These are phyloP conservation scores for Lactifluus hygrophoroides DNA, from an alignment of 768 basidiomycete genomes.

Conservation along the genomic window DNA sequence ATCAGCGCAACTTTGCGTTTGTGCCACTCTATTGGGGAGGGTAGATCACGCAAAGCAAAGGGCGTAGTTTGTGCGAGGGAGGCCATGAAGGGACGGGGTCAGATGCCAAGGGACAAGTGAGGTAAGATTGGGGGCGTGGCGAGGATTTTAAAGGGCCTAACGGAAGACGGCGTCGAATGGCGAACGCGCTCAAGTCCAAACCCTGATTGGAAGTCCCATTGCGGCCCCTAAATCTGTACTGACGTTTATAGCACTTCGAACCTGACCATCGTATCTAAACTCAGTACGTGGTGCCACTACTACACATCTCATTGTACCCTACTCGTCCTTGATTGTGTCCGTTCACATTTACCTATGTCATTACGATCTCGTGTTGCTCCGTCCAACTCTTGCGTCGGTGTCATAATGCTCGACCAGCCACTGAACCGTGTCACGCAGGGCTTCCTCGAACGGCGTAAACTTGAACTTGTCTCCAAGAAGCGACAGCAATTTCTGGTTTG, in stretches of 20 bases:
- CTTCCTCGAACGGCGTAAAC: conserved; percentile 88
- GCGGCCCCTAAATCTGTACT: background rate
- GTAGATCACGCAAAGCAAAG: conserved; percentile 42
- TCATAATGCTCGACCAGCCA: conserved; percentile 87
- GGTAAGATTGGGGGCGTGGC: background rate
- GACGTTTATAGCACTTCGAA: too few relatives aligned
- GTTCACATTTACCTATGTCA: background rate
- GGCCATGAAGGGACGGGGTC: background rate
- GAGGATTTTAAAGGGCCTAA: background rate
- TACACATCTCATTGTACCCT: background rate
- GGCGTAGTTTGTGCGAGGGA: conserved; percentile 23
- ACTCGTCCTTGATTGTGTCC: background rate
- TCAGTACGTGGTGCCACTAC: too few relatives aligned
- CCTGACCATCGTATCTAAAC: too few relatives aligned
- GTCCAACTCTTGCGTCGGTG: conserved; percentile 51
- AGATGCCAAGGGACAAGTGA: background rate
- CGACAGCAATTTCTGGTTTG: conserved; percentile 77
- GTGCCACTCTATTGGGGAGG: conserved; percentile 72
- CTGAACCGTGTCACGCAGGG: conserved; percentile 65
- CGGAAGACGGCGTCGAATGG: too few relatives aligned
- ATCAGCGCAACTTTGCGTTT: conserved; percentile 92
- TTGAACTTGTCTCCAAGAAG: conserved; percentile 65
- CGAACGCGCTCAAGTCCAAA: too few relatives aligned
- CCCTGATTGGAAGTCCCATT: background rate
- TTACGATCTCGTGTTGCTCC: conserved; percentile 8